phyloP scores from a whole-genome alignment of 768 basidiomycete species.

The Chalciporus piperatus region DNA sequence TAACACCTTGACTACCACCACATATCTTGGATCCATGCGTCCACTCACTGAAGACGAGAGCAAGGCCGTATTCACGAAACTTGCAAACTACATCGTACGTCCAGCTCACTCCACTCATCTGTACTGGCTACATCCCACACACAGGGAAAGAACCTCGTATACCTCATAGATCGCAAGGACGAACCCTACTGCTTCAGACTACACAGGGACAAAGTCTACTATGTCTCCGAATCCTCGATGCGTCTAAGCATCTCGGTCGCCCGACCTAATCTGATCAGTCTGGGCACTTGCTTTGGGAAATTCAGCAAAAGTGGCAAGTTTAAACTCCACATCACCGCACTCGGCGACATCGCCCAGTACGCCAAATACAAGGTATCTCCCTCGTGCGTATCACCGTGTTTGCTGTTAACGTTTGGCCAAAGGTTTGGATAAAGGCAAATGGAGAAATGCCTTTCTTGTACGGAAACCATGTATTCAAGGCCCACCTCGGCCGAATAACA shows the following conservation, averaged over 20 bases:
- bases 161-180: slow-evolving; percentile 91
- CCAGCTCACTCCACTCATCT: background rate
- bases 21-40: too few species aligned
- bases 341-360: slow-evolving; percentile 93
- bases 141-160: slow-evolving; percentile 94
- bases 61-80: slow-evolving; percentile 92
- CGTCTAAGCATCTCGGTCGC: slow-evolving; percentile 90
- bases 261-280: slow-evolving; percentile 84
- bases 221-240: slow-evolving; percentile 94
- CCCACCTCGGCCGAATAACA: slow-evolving; percentile 97
- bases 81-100: slow-evolving; percentile 94
- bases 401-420: background rate
- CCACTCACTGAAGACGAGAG: slow-evolving; percentile 97
- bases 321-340: slow-evolving; percentile 90
- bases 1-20: slow-evolving; percentile 15
- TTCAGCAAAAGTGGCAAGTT: slow-evolving; percentile 98
- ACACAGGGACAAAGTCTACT: slow-evolving; percentile 93
- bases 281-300: slow-evolving; percentile 97
- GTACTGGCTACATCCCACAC: background rate
- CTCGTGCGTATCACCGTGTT: background rate
- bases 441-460: slow-evolving; percentile 99
- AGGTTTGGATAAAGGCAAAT: slow-evolving; percentile 99
- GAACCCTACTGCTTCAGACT: slow-evolving; percentile 95
- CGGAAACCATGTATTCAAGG: slow-evolving; percentile 97
- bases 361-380: slow-evolving; percentile 90